Base-by-base conservation (phyloP, 2,329 filamentous ascomycete genomes). In the Aspergillus ustus region DNA sequence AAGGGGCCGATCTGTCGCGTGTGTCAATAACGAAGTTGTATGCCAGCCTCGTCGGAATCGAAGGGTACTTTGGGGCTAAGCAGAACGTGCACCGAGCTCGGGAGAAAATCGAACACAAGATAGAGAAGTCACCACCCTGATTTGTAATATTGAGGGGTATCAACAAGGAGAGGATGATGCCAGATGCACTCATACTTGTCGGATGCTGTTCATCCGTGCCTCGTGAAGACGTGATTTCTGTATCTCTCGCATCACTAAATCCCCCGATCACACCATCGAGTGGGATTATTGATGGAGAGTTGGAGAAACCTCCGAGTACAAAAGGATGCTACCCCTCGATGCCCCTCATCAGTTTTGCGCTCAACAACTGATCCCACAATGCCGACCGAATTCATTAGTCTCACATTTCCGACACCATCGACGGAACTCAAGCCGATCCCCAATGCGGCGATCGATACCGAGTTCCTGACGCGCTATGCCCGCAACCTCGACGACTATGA, bases 21-120 rank as follows among this genome's bases (percentile, higher is more conserved):
- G 88, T 96, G 11, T 90, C 88, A 19, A 91, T 96, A 50, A 92
- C 89, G 46, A 89, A 92, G 69, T 90, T 89, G 1, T 97, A 96
- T 72, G 89, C 91, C 0, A 87, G 96, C 0, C 82, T 97, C 0
- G 85, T 93, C 0, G 93, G 93, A 0, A 82, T 97, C 4, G 93
- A 97, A 79, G 85, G 88, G 15, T 97, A 96, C 72, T 78, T 89
- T 53, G 88, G 88, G 69, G 89, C 89, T 13, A 86, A 88, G 28
- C 65, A 54, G 13, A 73, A 71, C 40, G 40, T 70, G 1, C 68
- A 61, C 19, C 53, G 51, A 7, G 34, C 67, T 2, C 68, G 70
- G 8, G 65, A 72, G 8, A 73, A 70, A 48, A 28, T 69, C 9
- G 66, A 67, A 22, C 52, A 43, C 19, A 54, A 54, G 20, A 29